Base-by-base conservation (phyloP, 2,329 filamentous ascomycete genomes). In the Malbranchea zuffiana region DNA sequence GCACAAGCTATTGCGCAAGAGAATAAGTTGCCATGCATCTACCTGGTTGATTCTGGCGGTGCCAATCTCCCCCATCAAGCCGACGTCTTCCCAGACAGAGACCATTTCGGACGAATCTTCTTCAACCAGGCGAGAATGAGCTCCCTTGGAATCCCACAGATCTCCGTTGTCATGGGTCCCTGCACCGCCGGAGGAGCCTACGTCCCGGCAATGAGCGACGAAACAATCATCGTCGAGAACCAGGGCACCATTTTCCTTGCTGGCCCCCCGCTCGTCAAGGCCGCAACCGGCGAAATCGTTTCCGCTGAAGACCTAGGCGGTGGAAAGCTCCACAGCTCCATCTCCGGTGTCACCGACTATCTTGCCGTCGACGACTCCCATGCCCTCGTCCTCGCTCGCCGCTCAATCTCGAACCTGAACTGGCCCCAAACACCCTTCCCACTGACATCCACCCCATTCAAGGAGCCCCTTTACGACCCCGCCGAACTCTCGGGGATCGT, bases 241-340 rank as follows among this genome's bases (percentile, higher is more conserved):
- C 87, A 95, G 59, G 88, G 88, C n/a, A 87, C 93, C 48, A 94
- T 98, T 56, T 98, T 96, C 67, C 75, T 98, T 2, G 88, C 88
- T 1, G 90, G 88, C 0, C 88, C 88, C 12, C 88, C 90, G 0
- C 70, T 98, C 1, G 90, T 98, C 45, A 94, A 95, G 63, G 90
- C 90, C 6, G 88, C 88, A 7, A 98, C 90, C 0, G 90, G 88
- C 8, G 88, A 98, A 61, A 78, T 83, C 19, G 86, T 96, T 38
- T 84, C 75, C 28, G 83, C 84, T 5, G 88, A 98, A 59, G 85
- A 94, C 21, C 72, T 98, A 1, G 88, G 88, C 30, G 88, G 88
- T 36, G 88, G 87, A 18, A 78, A 78, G 48, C 77, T 96, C 59
- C 88, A 98, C 64, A 85, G 81, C 41, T 83, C 85, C 39, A 76